Evolutionary conservation across 140 eudicot genomes (phyloP).

Genomic region (Ambrosia hybrid): DNA sequence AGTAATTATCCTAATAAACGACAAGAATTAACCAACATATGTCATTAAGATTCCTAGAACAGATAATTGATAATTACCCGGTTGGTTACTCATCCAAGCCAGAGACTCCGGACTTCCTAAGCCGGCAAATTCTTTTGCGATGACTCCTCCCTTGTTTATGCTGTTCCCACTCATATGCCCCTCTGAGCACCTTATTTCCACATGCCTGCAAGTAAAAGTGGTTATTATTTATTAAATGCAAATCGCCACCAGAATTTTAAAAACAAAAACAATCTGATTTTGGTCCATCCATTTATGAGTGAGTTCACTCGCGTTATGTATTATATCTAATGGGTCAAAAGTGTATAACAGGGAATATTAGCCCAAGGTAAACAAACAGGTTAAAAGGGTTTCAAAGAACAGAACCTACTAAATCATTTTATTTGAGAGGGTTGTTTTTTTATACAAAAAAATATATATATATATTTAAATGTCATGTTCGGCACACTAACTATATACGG

Average conservation of each 20-base stretch:
- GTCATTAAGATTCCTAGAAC: not conserved
- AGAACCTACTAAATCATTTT: no score
- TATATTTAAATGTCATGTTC: no score
- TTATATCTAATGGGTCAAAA: no score
- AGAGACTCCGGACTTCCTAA: conserved; percentile 56
- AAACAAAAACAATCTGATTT: not conserved
- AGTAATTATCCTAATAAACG: no score
- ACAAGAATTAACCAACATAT: no score
- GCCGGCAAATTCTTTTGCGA: conserved; percentile 68
- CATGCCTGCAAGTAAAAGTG: conserved; percentile 53
- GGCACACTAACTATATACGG: no score
- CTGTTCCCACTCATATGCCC: conserved; percentile 93
- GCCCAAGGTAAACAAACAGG: no score
- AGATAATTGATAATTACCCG: not conserved
- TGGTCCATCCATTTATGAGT: not conserved
- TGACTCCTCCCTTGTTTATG: conserved; percentile 83
- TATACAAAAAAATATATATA: no score
- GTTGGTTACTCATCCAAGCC: conserved; percentile 24
- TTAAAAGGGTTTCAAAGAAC: no score
- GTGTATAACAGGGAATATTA: no score
- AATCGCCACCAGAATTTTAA: not conserved
- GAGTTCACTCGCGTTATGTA: not conserved
- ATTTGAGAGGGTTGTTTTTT: no score
- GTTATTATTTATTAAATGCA: not conserved
- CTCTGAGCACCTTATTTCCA: conserved; percentile 87